These are phyloP conservation scores for Coleophoma eucalyptorum DNA, from an alignment of 2,329 filamentous ascomycete genomes.

Conservation along the genomic window DNA sequence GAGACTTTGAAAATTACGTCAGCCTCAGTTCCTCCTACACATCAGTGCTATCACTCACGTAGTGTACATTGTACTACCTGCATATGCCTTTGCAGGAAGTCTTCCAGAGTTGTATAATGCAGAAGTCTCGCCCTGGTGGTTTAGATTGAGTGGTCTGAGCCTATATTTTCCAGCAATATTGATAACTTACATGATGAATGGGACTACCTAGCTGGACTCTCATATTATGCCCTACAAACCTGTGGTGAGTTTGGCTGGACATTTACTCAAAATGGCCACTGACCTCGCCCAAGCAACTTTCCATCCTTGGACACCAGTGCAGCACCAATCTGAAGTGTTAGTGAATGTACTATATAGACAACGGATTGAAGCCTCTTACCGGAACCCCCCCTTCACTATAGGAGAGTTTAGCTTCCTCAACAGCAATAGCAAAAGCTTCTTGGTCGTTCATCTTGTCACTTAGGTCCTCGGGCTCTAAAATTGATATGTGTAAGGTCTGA, in stretches of 20 bases:
- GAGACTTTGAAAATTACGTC: conserved; percentile 30
- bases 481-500: background rate
- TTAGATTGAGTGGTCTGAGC: background rate
- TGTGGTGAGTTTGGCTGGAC: no score
- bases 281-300: conserved; percentile 62
- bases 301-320: conserved; percentile 65
- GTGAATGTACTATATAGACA: background rate
- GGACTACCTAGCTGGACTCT: conserved; percentile 68
- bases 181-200: conserved; percentile 62
- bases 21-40: background rate
- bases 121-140: conserved; percentile 65
- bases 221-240: conserved; percentile 55
- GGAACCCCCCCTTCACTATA: conserved; percentile 45
- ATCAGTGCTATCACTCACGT: conserved; percentile 33
- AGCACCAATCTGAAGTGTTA: conserved; percentile 41
- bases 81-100: conserved; percentile 64
- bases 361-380: conserved; percentile 24
- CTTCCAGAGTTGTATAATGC: conserved; percentile 72
- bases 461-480: no score
- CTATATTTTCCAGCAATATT: background rate
- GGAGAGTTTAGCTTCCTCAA: conserved; percentile 41
- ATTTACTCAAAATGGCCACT: no score
- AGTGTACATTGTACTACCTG: conserved; percentile 77
- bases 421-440: conserved; percentile 38
- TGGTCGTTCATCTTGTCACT: conserved; percentile 33